Evolutionary conservation across 192 early-diverging fungal genomes (phyloP).

Genomic region (Geranomyces variabilis): DNA sequence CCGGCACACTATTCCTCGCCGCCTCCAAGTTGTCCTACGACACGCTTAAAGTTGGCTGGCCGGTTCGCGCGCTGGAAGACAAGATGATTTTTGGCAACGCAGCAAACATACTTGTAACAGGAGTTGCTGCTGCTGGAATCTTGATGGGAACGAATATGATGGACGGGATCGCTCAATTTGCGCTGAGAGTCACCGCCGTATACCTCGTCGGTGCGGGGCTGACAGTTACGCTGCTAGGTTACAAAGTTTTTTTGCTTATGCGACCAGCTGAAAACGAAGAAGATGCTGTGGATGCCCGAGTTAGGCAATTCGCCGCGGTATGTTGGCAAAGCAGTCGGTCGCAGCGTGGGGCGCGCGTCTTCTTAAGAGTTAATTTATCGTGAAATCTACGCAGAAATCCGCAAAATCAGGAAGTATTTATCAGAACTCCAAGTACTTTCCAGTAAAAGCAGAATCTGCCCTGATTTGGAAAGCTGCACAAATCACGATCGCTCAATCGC

Average conservation of each 20-base stretch:
- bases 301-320: conserved; percentile 16
- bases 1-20: conserved; percentile 2
- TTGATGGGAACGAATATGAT: conserved; percentile 17
- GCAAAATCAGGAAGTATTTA: conserved; percentile 11
- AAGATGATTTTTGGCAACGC: conserved; percentile 23
- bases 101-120: conserved; percentile 12
- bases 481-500: conserved; percentile 4
- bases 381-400: conserved; percentile 9
- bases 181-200: conserved; percentile 13
- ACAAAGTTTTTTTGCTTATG: conserved; percentile 16
- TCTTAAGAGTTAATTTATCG: background rate
- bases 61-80: conserved; percentile 27
- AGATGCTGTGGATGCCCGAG: conserved; percentile 4
- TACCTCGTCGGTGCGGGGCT: conserved; percentile 7
- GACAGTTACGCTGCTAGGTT: conserved; percentile 5
- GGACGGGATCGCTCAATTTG: conserved; percentile 24
- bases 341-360: background rate
- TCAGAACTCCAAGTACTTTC: conserved; percentile 21
- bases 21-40: conserved; percentile 10
- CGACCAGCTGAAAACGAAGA: background rate
- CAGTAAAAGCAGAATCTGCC: conserved; percentile 8
- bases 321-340: too few relatives aligned
- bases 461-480: conserved; percentile 20
- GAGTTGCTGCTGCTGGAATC: conserved; percentile 14
- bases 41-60: conserved; percentile 21